These are phyloP conservation scores for Citeromyces matritensis DNA, from an alignment of 805 yeast genomes.

Conservation along the genomic window DNA sequence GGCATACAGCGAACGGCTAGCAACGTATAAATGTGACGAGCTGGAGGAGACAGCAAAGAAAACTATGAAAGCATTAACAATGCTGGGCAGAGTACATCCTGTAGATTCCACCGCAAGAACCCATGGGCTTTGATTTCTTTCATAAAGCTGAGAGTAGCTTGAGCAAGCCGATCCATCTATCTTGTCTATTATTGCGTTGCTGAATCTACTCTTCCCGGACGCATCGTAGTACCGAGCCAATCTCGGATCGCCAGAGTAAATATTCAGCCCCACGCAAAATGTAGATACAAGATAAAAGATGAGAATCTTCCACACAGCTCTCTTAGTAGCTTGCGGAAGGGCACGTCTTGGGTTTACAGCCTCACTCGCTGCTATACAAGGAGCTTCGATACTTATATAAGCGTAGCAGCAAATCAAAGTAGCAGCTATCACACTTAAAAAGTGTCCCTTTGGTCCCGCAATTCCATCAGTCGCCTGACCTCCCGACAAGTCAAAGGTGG, in stretches of 20 bases:
- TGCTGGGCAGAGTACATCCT: slow-evolving; percentile 20
- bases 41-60: slow-evolving; percentile 48
- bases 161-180: slow-evolving; percentile 29
- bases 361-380: slow-evolving; percentile 48
- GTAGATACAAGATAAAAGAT: slow-evolving; percentile 37
- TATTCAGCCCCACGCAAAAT: slow-evolving; percentile 37
- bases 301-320: slow-evolving; percentile 36
- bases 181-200: slow-evolving; percentile 14
- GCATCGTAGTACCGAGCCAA: slow-evolving; percentile 8
- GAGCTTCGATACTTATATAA: slow-evolving; percentile 41
- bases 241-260: slow-evolving; percentile 33
- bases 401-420: slow-evolving; percentile 41
- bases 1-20: slow-evolving; percentile 46
- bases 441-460: slow-evolving; percentile 1
- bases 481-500: slow-evolving; percentile 36
- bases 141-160: slow-evolving; percentile 21
- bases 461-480: not conserved
- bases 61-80: slow-evolving; percentile 39
- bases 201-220: not conserved
- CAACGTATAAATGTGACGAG: slow-evolving; percentile 50
- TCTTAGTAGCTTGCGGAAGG: slow-evolving; percentile 40
- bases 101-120: too few species aligned
- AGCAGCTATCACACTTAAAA: not conserved
- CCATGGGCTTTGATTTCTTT: slow-evolving; percentile 10
- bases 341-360: slow-evolving; percentile 42